A percentile compares a stretch with the other conserved stretches of the same genome.
Evolutionary conservation across 331 rosid genomes (phyloP).

Genomic region (Arachis monticola): DNA sequence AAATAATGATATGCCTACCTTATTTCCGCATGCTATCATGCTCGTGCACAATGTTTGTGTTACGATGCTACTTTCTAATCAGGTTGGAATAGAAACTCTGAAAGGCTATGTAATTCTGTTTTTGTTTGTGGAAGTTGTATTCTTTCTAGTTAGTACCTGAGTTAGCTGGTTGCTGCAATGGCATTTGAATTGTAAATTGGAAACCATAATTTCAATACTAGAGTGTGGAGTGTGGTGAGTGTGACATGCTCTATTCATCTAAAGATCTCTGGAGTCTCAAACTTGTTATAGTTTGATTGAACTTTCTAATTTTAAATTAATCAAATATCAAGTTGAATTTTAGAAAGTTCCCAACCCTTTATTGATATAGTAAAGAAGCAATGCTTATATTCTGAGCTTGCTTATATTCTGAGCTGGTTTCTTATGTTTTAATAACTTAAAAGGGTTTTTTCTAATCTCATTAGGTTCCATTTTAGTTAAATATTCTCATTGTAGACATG

Average conservation of each 20-base stretch:
- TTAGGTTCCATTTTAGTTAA: not conserved
- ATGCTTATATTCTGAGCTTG: not conserved
- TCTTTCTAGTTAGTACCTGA: slow-evolving; percentile 5
- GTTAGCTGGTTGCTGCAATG: slow-evolving; percentile 19
- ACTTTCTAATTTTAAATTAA: not conserved
- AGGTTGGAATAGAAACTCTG: slow-evolving; percentile 30
- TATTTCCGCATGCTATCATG: slow-evolving; percentile 1
- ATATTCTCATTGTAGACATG: too few species aligned
- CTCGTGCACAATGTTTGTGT: not conserved
- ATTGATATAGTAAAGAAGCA: not conserved
- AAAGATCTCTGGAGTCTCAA: not conserved
- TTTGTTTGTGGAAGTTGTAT: not conserved
- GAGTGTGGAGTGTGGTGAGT: slow-evolving; percentile 18
- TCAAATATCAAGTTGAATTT: slow-evolving; percentile 3
- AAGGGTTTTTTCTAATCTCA: too few species aligned
- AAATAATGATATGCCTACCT: not conserved
- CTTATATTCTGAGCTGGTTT: not conserved
- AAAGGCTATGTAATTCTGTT: slow-evolving; percentile 3
- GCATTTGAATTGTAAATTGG: slow-evolving; percentile 1
- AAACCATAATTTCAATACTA: not conserved
- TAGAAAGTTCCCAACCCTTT: not conserved
- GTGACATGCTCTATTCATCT: too few species aligned
- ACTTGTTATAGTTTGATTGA: not conserved
- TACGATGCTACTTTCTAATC: slow-evolving; percentile 16
- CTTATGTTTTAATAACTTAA: too few species aligned